phyloP scores from a whole-genome alignment of 2,329 filamentous ascomycete species.

The Ascochyta koolunga region DNA sequence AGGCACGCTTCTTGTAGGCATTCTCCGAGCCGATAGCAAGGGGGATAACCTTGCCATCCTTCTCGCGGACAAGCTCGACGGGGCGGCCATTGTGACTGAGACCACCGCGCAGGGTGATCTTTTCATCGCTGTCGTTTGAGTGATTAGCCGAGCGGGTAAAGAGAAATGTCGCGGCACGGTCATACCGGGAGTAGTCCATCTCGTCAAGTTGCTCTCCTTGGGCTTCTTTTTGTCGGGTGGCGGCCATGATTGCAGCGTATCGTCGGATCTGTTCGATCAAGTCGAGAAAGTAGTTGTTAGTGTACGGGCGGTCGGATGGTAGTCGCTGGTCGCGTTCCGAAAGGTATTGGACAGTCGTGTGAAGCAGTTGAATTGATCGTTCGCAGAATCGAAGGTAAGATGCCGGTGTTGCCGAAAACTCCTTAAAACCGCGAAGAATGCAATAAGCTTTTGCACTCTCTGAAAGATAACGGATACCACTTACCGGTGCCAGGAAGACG shows the following conservation, averaged over 20 bases:
- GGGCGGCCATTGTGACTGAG: slow-evolving; percentile 81
- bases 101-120: slow-evolving; percentile 81
- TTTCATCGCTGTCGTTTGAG: slow-evolving; percentile 62
- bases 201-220: slow-evolving; percentile 60
- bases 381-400: slow-evolving; percentile 89
- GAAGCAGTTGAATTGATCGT: slow-evolving; percentile 86
- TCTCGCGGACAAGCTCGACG: slow-evolving; percentile 81
- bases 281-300: slow-evolving; percentile 95
- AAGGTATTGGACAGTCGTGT: slow-evolving; percentile 85
- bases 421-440: slow-evolving; percentile 69
- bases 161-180: slow-evolving; percentile 27
- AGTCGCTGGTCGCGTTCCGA: slow-evolving; percentile 85
- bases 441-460: slow-evolving; percentile 71
- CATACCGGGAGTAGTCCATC: slow-evolving; percentile 58
- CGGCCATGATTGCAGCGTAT: slow-evolving; percentile 84
- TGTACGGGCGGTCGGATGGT: slow-evolving; percentile 87
- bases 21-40: slow-evolving; percentile 65
- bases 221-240: slow-evolving; percentile 70
- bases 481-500: slow-evolving; percentile 91
- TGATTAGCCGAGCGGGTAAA: slow-evolving; percentile 30
- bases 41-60: slow-evolving; percentile 79
- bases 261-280: slow-evolving; percentile 90
- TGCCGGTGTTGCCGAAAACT: slow-evolving; percentile 69
- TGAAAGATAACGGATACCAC: slow-evolving; percentile 63
- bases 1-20: slow-evolving; percentile 65